Base-by-base conservation (phyloP, 441 rosid genomes). In the Viola pubescens region DNA sequence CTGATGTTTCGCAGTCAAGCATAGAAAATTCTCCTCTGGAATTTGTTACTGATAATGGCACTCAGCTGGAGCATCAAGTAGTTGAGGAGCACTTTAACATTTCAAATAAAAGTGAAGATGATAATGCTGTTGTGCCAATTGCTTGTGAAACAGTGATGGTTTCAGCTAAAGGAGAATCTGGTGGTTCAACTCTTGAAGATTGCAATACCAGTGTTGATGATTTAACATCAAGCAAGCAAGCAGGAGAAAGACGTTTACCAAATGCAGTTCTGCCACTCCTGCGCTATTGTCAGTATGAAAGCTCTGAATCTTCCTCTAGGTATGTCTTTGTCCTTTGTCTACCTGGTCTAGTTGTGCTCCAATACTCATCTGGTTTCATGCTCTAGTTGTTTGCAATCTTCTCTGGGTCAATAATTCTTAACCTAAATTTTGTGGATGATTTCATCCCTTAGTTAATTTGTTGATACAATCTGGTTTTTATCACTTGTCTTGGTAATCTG, bases 261-360 rank as follows among this genome's bases (percentile, higher is more conserved):
- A 80, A 70, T 73, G 80, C 89, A 52, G 81, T 80, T 61, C 69
- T 80, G 37, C 89, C 89, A 9, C 84, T 82, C 58, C 73, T 81
- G 51, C 83, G 85, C 42, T 79, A 79, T 75, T 81, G 77, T 77
- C 88, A 81, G 61, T 84, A 77, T 64, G 98, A 92, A 66, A 82
- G 92, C 77, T 81, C 95, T 58, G 95, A 89, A 60, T 80, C 90
- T 65, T 85, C 84, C 64, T 74, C 86, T 65, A 85, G 98, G 98
- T 91, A 74, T 59, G 55, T 60, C 49, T 8, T 46, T 46, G 13
- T 1, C 34, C 34, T 26, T 26, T 26, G 34, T 26, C 34, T 26
- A 26, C 34, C 34, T 26, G 34, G 34, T 26, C 34, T 26, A 26
- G 34, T 26, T 26, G 34, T 26, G 34, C 34, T 26, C 34, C 34